Percentiles rank a stretch among this genome's conserved stretches.
phyloP scores from a whole-genome alignment of 225 moss, liverwort and hornwort species.

The Bryoerythrophyllum caledonicum region DNA sequence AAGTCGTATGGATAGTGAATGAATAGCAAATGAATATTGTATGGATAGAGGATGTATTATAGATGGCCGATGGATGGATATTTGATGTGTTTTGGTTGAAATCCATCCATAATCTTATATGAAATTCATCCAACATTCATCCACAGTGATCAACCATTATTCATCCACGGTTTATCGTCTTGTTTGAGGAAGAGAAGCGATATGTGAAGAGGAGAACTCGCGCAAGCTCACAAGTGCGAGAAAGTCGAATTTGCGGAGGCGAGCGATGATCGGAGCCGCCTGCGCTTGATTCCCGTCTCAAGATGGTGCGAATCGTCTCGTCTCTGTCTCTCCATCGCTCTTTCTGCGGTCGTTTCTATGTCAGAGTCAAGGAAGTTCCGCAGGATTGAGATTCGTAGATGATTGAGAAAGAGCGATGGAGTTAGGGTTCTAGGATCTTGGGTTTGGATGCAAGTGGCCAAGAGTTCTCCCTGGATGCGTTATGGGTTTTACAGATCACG shows the following conservation, averaged over 20 bases:
- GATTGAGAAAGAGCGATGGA: neutral
- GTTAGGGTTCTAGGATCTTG: neutral
- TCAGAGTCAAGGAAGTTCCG: conserved; percentile 19
- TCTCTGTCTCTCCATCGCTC: neutral
- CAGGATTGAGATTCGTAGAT: neutral
- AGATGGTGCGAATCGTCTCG: conserved; percentile 24
- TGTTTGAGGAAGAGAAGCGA: neutral
- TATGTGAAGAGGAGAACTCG: neutral
- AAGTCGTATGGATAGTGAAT: too few relatives aligned
- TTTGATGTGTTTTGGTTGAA: too few relatives aligned
- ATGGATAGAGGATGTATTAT: too few relatives aligned
- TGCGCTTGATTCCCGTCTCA: conserved; percentile 9
- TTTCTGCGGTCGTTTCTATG: conserved; percentile 6
- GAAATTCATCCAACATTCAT: too few relatives aligned
- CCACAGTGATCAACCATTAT: neutral
- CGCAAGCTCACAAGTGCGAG: neutral
- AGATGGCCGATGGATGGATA: too few relatives aligned
- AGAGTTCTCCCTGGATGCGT: neutral
- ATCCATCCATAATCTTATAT: too few relatives aligned
- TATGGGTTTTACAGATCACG: neutral
- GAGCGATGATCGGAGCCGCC: conserved; percentile 25
- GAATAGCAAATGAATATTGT: too few relatives aligned
- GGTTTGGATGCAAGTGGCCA: neutral
- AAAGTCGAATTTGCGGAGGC: conserved; percentile 11
- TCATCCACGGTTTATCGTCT: neutral